Evolutionary conservation across 495 filamentous ascomycete species (phyloP).

Genomic region (Penicillium dipodomyicola): DNA sequence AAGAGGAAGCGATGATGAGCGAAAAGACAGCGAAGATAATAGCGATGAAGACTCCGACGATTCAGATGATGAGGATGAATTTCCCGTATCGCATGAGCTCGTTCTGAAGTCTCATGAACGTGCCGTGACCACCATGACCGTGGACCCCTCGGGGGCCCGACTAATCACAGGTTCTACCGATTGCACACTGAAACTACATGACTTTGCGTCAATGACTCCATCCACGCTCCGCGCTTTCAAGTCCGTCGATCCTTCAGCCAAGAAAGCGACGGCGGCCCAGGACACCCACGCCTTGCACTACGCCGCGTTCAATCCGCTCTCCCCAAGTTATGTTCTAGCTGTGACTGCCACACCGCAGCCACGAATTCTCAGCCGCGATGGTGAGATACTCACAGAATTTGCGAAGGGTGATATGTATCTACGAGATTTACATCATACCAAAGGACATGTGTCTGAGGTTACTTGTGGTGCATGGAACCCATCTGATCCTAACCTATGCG

Average conservation of each 20-base stretch:
- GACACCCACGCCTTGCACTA: constrained; percentile 88
- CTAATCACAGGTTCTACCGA: constrained; percentile 87
- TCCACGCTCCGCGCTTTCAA: constrained; percentile 92
- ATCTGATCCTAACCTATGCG: constrained; percentile 73
- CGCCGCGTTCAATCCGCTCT: constrained; percentile 79
- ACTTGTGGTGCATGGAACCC: constrained; percentile 88
- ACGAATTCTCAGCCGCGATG: constrained; percentile 84
- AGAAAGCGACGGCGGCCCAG: constrained; percentile 66
- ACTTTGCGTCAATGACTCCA: constrained; percentile 93
- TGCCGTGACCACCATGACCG: constrained; percentile 75
- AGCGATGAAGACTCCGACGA: constrained; percentile 52
- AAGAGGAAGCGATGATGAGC: constrained; percentile 27
- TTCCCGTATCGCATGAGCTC: constrained; percentile 90
- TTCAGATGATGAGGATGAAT: constrained; percentile 74
- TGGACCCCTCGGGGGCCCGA: constrained; percentile 82
- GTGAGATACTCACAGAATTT: constrained; percentile 79
- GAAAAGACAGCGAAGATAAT: constrained; percentile 39
- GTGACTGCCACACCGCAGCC: constrained; percentile 85
- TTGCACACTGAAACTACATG: constrained; percentile 87
- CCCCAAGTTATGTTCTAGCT: constrained; percentile 78
- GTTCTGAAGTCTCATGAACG: constrained; percentile 88
- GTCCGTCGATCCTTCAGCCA: constrained; percentile 79
- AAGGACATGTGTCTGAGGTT: constrained; percentile 89
- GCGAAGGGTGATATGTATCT: constrained; percentile 98
- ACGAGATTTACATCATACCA: constrained; percentile 93